Percentiles rank a stretch among this genome's conserved stretches.
Evolutionary conservation across 2,329 filamentous ascomycete species (phyloP).

Genomic region (Pseudogymnoascus sp.): DNA sequence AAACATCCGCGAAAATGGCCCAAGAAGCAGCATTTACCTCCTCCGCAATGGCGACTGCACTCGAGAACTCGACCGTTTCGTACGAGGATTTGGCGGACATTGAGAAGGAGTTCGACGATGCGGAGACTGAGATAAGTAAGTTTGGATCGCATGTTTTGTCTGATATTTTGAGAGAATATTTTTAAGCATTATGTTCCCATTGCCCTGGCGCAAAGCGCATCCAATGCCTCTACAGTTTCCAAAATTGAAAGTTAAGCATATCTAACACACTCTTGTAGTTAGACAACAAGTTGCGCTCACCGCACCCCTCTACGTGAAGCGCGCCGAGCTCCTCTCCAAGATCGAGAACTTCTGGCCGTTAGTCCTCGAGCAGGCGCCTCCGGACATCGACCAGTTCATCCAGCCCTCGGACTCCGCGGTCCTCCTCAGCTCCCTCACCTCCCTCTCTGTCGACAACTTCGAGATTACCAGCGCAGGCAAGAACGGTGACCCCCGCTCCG

Average conservation of each 20-base stretch:
- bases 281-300: conserved; percentile 63
- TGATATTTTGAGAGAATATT: not conserved
- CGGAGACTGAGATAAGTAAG: conserved; percentile 75
- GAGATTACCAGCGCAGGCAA: conserved; percentile 55
- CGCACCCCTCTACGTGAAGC: conserved; percentile 66
- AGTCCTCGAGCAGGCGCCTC: conserved; percentile 78
- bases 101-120: conserved; percentile 76
- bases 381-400: conserved; percentile 81
- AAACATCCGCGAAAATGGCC: not conserved
- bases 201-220: not conserved
- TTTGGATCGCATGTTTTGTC: conserved; percentile 20
- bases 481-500: conserved; percentile 68
- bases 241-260: not conserved
- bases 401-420: conserved; percentile 69
- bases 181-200: not conserved
- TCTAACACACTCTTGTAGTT: conserved; percentile 40
- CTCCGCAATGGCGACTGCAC: conserved; percentile 17
- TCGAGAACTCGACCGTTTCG: conserved; percentile 40
- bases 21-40: not conserved
- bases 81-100: conserved; percentile 74
- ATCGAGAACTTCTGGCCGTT: conserved; percentile 93
- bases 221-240: not conserved
- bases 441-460: conserved; percentile 68
- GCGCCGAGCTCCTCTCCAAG: conserved; percentile 57
- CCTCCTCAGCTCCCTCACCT: conserved; percentile 58